Evolutionary conservation across 2,329 filamentous ascomycete species (phyloP).

Genomic region (Ophiocordyceps robertsii): DNA sequence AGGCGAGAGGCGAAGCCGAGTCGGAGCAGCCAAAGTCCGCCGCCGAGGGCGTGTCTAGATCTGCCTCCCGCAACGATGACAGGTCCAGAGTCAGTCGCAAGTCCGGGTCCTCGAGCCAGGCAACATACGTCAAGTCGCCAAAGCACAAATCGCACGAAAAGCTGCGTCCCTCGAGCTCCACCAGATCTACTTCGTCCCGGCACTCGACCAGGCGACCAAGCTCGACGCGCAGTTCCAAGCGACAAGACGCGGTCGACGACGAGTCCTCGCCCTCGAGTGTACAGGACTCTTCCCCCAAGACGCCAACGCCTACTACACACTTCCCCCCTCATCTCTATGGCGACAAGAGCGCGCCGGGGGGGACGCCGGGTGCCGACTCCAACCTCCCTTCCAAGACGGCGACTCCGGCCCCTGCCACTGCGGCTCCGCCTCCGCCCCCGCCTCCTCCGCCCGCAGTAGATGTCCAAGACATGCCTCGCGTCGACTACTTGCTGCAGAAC

Average conservation of each 20-base stretch:
- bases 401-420: conserved; percentile 21
- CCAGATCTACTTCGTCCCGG: conserved; percentile 19
- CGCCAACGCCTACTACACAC: conserved; percentile 40
- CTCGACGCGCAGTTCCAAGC: conserved; percentile 19
- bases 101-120: conserved; percentile 45
- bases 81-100: conserved; percentile 38
- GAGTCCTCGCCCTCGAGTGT: conserved; percentile 31
- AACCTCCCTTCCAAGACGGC: conserved; percentile 21
- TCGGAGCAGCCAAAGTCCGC: conserved; percentile 27
- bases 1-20: conserved; percentile 9
- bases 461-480: conserved; percentile 59
- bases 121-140: conserved; percentile 33
- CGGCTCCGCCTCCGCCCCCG: conserved; percentile 31
- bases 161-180: conserved; percentile 20
- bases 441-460: conserved; percentile 65
- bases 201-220: conserved; percentile 22
- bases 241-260: conserved; percentile 27
- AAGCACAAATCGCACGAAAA: conserved; percentile 21
- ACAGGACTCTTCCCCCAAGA: conserved; percentile 46
- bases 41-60: conserved; percentile 28
- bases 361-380: conserved; percentile 17
- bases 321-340: conserved; percentile 32
- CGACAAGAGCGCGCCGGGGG: conserved; percentile 21
- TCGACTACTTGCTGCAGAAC: conserved; percentile 86
- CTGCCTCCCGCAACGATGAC: conserved; percentile 32